phyloP scores from a whole-genome alignment of 805 yeast genomes.

The Wickerhamiella sergipiensis region DNA sequence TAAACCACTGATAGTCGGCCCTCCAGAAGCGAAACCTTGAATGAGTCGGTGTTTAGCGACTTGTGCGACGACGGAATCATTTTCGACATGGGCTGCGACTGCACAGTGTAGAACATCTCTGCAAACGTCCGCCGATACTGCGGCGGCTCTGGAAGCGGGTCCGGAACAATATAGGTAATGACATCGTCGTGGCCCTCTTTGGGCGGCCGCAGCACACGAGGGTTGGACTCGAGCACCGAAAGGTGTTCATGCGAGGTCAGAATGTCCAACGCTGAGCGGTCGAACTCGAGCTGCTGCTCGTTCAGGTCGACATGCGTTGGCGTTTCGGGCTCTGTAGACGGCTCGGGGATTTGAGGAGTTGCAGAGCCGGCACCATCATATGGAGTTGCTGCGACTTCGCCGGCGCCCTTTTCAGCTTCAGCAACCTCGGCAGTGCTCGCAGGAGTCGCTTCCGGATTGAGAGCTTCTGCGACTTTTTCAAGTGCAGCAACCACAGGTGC shows the following conservation, averaged over 20 bases:
- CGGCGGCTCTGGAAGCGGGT: slow-evolving; percentile 25
- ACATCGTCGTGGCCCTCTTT: background rate
- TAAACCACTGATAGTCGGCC: slow-evolving; percentile 83
- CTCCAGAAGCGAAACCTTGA: slow-evolving; percentile 72
- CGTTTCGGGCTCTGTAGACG: background rate
- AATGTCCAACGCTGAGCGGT: background rate
- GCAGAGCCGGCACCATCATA: background rate
- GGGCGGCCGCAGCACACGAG: background rate
- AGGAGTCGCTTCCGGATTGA: background rate
- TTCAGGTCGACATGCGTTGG: background rate
- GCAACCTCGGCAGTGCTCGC: too few relatives aligned
- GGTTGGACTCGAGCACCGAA: background rate
- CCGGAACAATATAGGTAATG: slow-evolving; percentile 21
- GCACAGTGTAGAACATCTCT: slow-evolving; percentile 75
- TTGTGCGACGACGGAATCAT: slow-evolving; percentile 78
- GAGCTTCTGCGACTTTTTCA: background rate
- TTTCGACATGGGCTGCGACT: slow-evolving; percentile 72
- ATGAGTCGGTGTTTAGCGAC: slow-evolving; percentile 69
- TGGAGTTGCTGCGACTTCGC: background rate
- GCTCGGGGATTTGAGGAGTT: background rate
- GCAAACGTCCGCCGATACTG: slow-evolving; percentile 39
- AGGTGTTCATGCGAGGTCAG: background rate
- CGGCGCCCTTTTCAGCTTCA: background rate
- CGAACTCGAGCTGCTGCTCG: background rate
- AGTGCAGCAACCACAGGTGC: background rate